Conservation (phyloP, 257 asterid genomes). For the Ballota nigra region DNA sequence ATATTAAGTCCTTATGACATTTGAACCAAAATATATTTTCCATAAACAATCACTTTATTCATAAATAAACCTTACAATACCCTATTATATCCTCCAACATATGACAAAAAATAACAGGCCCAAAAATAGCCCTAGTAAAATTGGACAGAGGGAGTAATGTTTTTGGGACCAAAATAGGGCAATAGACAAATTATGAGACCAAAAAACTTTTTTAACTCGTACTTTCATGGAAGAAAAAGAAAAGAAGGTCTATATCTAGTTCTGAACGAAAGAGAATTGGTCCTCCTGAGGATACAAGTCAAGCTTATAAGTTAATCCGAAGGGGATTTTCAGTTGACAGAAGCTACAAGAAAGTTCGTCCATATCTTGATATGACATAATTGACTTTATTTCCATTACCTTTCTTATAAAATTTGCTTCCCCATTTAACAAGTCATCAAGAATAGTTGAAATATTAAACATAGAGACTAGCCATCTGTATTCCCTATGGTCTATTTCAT, state of each 20-base stretch:
- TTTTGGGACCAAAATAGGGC: too few relatives aligned
- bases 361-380: not conserved
- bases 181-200: too few relatives aligned
- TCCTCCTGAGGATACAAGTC: not conserved
- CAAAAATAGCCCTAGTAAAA: too few relatives aligned
- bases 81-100: too few relatives aligned
- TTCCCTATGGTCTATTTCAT: not conserved
- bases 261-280: not conserved
- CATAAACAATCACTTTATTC: too few relatives aligned
- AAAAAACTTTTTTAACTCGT: not conserved
- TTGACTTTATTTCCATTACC: not conserved
- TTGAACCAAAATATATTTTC: too few relatives aligned
- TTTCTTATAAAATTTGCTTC: not conserved
- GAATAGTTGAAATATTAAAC: not conserved
- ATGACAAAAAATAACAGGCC: too few relatives aligned
- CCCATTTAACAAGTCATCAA: not conserved
- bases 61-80: too few relatives aligned
- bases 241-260: not conserved
- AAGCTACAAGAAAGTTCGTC: not conserved
- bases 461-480: not conserved
- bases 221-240: not conserved
- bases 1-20: too few relatives aligned
- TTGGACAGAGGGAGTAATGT: too few relatives aligned
- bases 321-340: not conserved
- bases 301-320: not conserved